Conservation (phyloP, 306 rosid genomes). For the Acacia melanoxylon region DNA sequence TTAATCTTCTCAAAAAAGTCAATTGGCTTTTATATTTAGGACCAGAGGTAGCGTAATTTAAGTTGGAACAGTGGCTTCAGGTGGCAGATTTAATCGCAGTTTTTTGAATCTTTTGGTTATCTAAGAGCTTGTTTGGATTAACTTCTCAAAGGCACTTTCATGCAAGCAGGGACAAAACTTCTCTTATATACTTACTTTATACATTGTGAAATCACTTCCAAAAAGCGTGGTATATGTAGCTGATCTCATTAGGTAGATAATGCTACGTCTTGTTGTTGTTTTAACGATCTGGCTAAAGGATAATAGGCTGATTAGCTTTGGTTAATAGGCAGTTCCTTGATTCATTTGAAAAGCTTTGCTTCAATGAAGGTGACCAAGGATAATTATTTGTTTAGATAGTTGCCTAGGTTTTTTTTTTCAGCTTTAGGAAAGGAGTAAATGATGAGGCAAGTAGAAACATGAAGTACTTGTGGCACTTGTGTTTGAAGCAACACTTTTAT, state of each 20-base stretch:
- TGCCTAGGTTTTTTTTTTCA: conserved; percentile 1
- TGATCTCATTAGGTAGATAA: not conserved
- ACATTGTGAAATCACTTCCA: no score
- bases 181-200: no score
- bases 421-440: not conserved
- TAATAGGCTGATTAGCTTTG: not conserved
- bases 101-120: not conserved
- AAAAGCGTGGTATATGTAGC: not conserved
- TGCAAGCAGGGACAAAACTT: no score
- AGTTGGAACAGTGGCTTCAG: not conserved
- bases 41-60: not conserved
- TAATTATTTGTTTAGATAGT: not conserved
- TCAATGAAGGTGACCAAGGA: not conserved
- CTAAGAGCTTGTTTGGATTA: no score
- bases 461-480: not conserved
- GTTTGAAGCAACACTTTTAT: not conserved
- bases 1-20: no score
- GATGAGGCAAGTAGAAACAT: not conserved
- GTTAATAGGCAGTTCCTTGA: not conserved
- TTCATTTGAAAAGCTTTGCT: not conserved
- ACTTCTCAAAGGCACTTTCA: no score
- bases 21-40: no score
- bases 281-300: not conserved
- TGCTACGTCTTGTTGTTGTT: not conserved
- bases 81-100: not conserved